Conservation (phyloP, 306 rosid genomes). For the Vigna unguiculata region DNA sequence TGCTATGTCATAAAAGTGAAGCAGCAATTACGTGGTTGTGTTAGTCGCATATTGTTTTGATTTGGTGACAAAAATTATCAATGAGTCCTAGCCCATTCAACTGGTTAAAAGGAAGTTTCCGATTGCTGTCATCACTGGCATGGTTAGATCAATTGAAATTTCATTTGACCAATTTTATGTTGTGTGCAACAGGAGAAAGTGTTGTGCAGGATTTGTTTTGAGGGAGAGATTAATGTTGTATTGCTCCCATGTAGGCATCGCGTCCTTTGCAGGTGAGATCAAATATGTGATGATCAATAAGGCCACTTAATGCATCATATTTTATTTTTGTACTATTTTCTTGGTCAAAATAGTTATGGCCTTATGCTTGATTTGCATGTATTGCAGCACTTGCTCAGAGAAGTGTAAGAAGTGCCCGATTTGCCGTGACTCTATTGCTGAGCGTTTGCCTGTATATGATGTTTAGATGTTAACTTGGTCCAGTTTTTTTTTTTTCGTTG, state of each 20-base stretch:
- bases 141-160: conserved; percentile 10
- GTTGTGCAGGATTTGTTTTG: conserved; percentile 92
- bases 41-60: neutral
- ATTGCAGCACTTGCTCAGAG: conserved; percentile 83
- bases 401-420: conserved; percentile 93
- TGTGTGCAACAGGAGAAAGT: conserved; percentile 82
- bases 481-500: conserved; percentile 24
- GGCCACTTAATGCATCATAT: neutral
- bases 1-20: neutral
- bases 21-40: neutral
- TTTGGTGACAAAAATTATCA: neutral
- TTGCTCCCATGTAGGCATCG: conserved; percentile 95
- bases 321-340: neutral
- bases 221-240: conserved; percentile 87
- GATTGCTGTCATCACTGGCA: conserved; percentile 10
- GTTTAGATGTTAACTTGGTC: conserved; percentile 64
- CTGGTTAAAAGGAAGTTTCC: conserved; percentile 15
- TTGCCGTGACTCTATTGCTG: conserved; percentile 74
- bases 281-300: conserved; percentile 12
- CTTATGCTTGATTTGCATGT: conserved; percentile 39
- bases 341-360: neutral
- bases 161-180: conserved; percentile 32
- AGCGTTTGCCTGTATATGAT: conserved; percentile 85
- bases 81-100: neutral
- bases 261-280: conserved; percentile 85